phyloP scores from a whole-genome alignment of 768 basidiomycete genomes.

The Suillus paluster region DNA sequence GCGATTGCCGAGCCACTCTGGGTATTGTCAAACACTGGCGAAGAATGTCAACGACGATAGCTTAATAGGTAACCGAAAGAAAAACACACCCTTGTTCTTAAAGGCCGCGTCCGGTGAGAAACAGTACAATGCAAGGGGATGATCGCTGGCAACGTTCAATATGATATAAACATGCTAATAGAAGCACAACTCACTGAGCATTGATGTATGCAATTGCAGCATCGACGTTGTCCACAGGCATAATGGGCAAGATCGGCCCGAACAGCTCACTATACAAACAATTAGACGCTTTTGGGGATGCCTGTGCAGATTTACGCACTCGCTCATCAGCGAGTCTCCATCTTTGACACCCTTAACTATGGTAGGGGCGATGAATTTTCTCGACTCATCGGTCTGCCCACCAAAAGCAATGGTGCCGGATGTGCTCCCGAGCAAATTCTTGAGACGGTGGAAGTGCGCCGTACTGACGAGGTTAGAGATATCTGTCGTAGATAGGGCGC shows the following conservation, averaged over 20 bases:
- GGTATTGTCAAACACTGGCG: conserved; percentile 67
- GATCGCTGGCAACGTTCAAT: conserved; percentile 49
- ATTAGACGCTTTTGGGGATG: conserved; percentile 4
- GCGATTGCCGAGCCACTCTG: conserved; percentile 70
- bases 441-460: conserved; percentile 62
- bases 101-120: conserved; percentile 64
- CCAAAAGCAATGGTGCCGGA: conserved; percentile 69
- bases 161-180: not conserved
- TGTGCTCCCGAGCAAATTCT: conserved; percentile 64
- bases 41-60: conserved; percentile 5
- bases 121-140: conserved; percentile 78
- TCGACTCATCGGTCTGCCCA: conserved; percentile 60
- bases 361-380: conserved; percentile 72
- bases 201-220: conserved; percentile 75
- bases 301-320: conserved; percentile 47
- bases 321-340: conserved; percentile 77
- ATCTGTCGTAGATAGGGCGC: conserved; percentile 46
- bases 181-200: conserved; percentile 37
- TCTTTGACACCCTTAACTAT: conserved; percentile 63
- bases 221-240: conserved; percentile 72
- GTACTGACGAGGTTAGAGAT: conserved; percentile 57
- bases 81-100: conserved; percentile 61
- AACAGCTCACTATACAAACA: conserved; percentile 69
- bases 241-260: conserved; percentile 78
- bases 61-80: not conserved